Evolutionary conservation across 805 yeast species (phyloP), one percentile per base, ranked within the genome.

Genomic region (Candida sphagnicola): DNA sequence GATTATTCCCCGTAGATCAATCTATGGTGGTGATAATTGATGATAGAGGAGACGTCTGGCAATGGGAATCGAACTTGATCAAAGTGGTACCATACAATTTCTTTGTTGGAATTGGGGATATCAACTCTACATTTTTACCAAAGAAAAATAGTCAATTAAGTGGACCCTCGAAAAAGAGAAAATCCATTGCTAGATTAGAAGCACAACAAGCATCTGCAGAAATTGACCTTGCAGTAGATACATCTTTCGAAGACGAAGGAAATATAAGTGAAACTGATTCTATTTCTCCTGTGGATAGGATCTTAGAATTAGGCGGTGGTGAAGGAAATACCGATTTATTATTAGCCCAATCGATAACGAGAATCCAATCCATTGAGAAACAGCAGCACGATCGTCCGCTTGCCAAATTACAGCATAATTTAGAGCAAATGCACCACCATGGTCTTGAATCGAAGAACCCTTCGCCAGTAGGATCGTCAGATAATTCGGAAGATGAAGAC

Each of bases 1-100:
- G 98, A 45, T 69, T 93, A 39, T 93, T 93, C 52, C 99, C 99
- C 0, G 95, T 91, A 2, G 96, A 91, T 48, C 95, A 95, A 17
- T 83, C 95, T 13, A 85, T 93, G 95, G 99, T 93, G 23, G 93
- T 86, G 2, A 82, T 93, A 33, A 93, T 93, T 43, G 99, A 93
- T 60, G 99, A 93, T 59, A 76, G 99, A 57, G 99, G 97, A 2
- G 99, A 93, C 59, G 99, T 93, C 15, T 93, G 99, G 99, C 86
- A 85, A 54, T 93, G 99, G 99, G 85, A 88, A 48, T 80, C 84
- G 10, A 90, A 93, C 56, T 66, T 93, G 50, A 79, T 93, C 42
- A 87, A 91, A 61, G 98, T 91, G 4, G 84, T 89, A 2, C 99
- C 99, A 0, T 93, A 88, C 58, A 95, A 87, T 57, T 93, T 93